Evolutionary conservation across 768 basidiomycete species (phyloP).

Genomic region (Multifurca ochricompacta): DNA sequence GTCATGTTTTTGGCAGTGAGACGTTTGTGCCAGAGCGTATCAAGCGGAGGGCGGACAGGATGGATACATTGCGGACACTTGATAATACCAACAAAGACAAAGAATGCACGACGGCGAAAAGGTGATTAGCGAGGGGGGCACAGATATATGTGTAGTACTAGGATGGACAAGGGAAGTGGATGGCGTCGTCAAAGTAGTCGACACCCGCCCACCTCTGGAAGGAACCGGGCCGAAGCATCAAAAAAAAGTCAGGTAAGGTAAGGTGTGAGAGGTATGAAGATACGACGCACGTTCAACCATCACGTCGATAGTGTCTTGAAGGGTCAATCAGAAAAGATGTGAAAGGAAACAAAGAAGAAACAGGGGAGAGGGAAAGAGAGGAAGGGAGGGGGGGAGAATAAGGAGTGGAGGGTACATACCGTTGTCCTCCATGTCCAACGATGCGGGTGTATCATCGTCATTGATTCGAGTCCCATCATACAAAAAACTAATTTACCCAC

Average conservation of each 20-base stretch:
- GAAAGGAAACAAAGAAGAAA: neutral
- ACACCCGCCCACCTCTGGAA: conserved; percentile 69
- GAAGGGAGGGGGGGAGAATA: too few relatives aligned
- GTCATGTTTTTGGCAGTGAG: neutral
- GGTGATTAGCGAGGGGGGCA: conserved; percentile 10
- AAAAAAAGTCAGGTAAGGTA: conserved; percentile 1
- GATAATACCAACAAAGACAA: conserved; percentile 16
- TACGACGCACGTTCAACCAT: conserved; percentile 85
- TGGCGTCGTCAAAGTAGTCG: conserved; percentile 19
- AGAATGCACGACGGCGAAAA: neutral
- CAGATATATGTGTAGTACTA: conserved; percentile 12
- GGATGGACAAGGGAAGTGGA: neutral
- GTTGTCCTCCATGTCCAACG: conserved; percentile 85
- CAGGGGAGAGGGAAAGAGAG: too few relatives aligned
- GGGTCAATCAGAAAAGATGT: conserved; percentile 1
- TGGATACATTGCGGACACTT: conserved; percentile 18
- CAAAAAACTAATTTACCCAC: conserved; percentile 53
- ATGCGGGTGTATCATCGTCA: conserved; percentile 80
- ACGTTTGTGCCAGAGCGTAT: neutral
- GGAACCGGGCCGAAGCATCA: neutral
- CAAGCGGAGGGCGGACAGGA: neutral
- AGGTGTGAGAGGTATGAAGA: conserved; percentile 9
- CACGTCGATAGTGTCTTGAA: conserved; percentile 84
- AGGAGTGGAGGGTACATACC: conserved; percentile 51
- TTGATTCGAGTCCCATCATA: conserved; percentile 84